Conservation (phyloP, 139 green algal species). For the Chlorella sp. region DNA sequence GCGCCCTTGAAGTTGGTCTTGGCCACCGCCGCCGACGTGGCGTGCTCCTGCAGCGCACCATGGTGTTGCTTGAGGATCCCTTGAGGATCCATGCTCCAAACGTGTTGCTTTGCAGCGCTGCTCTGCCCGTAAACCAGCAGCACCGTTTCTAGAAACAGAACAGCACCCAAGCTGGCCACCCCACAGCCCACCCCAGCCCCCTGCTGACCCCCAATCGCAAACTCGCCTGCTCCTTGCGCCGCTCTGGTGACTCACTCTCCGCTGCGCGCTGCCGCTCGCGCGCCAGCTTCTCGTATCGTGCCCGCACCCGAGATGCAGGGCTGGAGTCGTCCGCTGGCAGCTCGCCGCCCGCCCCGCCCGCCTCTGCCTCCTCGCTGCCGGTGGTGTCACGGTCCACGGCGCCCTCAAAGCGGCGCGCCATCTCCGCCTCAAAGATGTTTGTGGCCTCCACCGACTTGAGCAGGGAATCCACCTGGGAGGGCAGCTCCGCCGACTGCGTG, state of each 20-base stretch:
- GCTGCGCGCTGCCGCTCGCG: constrained; percentile 35
- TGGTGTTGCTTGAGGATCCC: background rate
- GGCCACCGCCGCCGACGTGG: constrained; percentile 44
- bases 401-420: constrained; percentile 82
- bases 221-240: constrained; percentile 32
- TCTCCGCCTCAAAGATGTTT: constrained; percentile 96
- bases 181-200: background rate
- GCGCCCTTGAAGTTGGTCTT: constrained; percentile 71
- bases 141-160: background rate
- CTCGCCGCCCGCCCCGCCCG: constrained; percentile 10
- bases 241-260: constrained; percentile 19
- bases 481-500: constrained; percentile 51
- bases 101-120: background rate
- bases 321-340: constrained; percentile 23
- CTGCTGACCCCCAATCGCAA: background rate
- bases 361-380: constrained; percentile 37
- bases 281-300: constrained; percentile 51
- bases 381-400: background rate
- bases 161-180: background rate
- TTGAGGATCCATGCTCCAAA: too few relatives aligned
- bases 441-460: constrained; percentile 92
- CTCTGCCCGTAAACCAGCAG: background rate
- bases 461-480: constrained; percentile 77
- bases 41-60: constrained; percentile 26
- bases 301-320: constrained; percentile 24